A percentile compares a stretch with the other conserved stretches of the same genome.
Conservation (phyloP, 148 eudicot genomes). For the Vaccinium myrtillus region DNA sequence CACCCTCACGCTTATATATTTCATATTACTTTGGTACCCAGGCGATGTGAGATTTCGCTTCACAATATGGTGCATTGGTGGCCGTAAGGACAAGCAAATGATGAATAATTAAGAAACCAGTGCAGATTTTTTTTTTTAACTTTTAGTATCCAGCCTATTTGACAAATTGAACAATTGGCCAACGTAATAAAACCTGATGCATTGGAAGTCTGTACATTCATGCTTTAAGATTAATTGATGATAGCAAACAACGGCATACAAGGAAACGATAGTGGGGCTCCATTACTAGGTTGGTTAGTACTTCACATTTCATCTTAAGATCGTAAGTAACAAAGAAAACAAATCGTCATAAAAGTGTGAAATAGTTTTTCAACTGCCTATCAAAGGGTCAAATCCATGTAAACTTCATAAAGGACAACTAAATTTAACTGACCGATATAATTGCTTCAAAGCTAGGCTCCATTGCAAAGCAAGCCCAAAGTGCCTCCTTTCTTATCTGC, state of each 20-base stretch:
- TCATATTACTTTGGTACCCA: too few species aligned
- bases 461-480: constrained; percentile 98
- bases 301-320: background rate
- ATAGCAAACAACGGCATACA: background rate
- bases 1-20: too few species aligned
- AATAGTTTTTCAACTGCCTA: background rate
- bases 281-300: background rate
- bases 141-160: background rate
- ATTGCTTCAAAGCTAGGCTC: constrained; percentile 83
- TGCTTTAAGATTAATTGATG: background rate
- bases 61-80: background rate
- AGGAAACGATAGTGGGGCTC: background rate
- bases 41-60: too few species aligned
- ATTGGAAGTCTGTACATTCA: background rate
- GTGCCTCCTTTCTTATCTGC: constrained; percentile 99
- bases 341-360: background rate
- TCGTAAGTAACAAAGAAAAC: background rate
- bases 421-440: constrained; percentile 62
- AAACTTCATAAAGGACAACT: background rate
- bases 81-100: background rate
- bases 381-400: background rate
- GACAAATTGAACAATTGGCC: background rate
- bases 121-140: background rate
- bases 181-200: background rate
- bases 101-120: background rate